Percentiles rank a stretch among this genome's conserved stretches.
phyloP scores from a whole-genome alignment of 306 rosid species.

The Lotus japonicus region DNA sequence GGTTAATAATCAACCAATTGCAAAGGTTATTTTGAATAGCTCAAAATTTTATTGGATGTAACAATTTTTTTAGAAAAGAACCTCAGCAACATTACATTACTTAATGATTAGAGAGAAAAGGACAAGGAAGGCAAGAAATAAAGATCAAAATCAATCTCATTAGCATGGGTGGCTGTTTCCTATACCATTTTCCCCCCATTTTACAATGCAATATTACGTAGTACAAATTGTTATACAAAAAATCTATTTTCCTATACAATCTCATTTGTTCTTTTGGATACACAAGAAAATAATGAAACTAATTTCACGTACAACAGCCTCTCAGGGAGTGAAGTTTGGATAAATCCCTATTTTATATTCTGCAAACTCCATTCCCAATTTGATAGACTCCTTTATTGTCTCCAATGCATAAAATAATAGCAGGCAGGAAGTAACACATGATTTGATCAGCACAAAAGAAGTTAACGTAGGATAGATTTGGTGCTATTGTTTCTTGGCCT shows the following conservation, averaged over 20 bases:
- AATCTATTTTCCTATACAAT: conserved; percentile 22
- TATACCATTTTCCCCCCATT: not conserved
- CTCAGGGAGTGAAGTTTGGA: conserved; percentile 17
- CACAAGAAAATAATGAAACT: conserved; percentile 16
- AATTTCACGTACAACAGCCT: conserved; percentile 36
- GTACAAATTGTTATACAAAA: conserved; percentile 20
- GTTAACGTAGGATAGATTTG: conserved; percentile 1
- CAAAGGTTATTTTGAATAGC: too few species aligned
- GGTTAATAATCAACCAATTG: too few species aligned
- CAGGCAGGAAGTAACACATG: conserved; percentile 15
- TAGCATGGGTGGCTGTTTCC: not conserved
- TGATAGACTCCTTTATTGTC: conserved; percentile 16
- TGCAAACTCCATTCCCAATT: conserved; percentile 13
- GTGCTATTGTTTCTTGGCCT: conserved; percentile 75
- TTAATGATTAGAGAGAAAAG: too few species aligned
- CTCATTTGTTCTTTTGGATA: conserved; percentile 16
- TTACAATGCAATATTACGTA: conserved; percentile 8
- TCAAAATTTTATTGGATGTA: too few species aligned
- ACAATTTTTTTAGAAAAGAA: too few species aligned
- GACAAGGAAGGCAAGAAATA: too few species aligned
- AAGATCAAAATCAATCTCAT: not conserved
- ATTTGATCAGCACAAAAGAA: conserved; percentile 5
- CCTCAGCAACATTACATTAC: too few species aligned
- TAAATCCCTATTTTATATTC: conserved; percentile 17
- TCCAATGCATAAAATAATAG: conserved; percentile 11